Base-by-base conservation (phyloP, 2,329 filamentous ascomycete genomes). In the Microsporum ferrugineum region DNA sequence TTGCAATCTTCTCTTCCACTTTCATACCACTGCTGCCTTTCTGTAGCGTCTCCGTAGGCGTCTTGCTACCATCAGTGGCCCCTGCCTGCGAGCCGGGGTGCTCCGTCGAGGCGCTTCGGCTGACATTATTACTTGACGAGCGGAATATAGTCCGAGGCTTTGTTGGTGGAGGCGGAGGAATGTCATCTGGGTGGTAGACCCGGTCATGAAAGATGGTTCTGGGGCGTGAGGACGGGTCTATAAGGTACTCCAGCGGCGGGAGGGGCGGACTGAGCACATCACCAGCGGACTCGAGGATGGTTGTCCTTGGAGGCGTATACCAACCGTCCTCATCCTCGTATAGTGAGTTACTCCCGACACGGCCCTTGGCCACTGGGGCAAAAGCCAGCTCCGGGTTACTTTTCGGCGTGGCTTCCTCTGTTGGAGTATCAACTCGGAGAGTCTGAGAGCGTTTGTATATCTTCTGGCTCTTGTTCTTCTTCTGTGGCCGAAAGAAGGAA, bases 141-240 rank as follows among this genome's bases (percentile, higher is more conserved):
- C 71, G 68, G 34, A 72, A 65, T 66, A 78, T 72, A 70, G 81
- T 66, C 67, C 72, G 72, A 58, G 70, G 71, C 51, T 72, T 77
- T 23, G 70, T 67, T 3, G 72, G 74, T 0, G 88, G 87, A 6
- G 91, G 89, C 0, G 87, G 84, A 0, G 94, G 94, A 39, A 99
- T 96, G 69, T 99, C 94, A 49, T 87, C 83, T 0, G 94, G 91
- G 68, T 96, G 90, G 71, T 99, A 99, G 14, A 99, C 84, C 8
- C 94, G 87, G 72, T 99, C 94, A 72, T 99, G 94, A 74, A 97
- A 97, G 63, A 99, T 99, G 1, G 92, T 92, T 55, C 90, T 84
- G 0, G 90, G 85, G 14, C 94, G 86, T 58, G 84, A 87, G 1
- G 86, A 81, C 5, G 94, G 92, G 67, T 97, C 88, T 58, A 91